Conservation (phyloP, 2,329 filamentous ascomycete species). For the Plectosphaerella cucumerina region DNA sequence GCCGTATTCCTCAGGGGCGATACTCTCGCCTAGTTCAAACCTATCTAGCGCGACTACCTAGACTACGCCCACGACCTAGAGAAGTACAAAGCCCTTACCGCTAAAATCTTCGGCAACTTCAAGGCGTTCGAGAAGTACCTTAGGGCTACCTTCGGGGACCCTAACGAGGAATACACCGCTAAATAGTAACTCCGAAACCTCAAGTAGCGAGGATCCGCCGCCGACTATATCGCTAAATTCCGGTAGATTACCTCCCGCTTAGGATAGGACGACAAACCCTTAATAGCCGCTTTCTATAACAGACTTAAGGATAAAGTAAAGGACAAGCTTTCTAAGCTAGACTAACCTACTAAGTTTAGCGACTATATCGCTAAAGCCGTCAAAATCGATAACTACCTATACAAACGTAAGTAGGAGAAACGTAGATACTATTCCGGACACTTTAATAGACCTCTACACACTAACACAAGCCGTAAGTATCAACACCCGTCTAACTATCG, state of each 20-base stretch:
- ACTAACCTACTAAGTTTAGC: background rate
- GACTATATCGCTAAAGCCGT: background rate
- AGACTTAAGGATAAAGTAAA: background rate
- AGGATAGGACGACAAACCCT: background rate
- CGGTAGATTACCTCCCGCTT: background rate
- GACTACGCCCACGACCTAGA: background rate
- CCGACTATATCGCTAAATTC: background rate
- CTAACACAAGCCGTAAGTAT: too few species aligned
- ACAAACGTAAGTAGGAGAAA: background rate
- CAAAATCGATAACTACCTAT: too few species aligned
- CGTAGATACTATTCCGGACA: too few species aligned
- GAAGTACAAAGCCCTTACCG: background rate
- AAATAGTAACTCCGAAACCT: background rate
- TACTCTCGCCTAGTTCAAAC: too few species aligned
- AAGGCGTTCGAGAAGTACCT: background rate
- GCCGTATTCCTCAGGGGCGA: too few species aligned
- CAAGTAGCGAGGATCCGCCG: background rate
- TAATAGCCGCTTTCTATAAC: background rate
- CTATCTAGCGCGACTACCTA: too few species aligned
- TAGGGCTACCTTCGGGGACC: constrained; percentile 1
- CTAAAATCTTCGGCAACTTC: background rate
- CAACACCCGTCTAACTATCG: too few species aligned
- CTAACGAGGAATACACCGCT: background rate
- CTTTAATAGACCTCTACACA: too few species aligned
- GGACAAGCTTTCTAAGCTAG: background rate